These are phyloP conservation scores for Psilocybe tampanensis DNA, from an alignment of 768 basidiomycete genomes.

Conservation along the genomic window DNA sequence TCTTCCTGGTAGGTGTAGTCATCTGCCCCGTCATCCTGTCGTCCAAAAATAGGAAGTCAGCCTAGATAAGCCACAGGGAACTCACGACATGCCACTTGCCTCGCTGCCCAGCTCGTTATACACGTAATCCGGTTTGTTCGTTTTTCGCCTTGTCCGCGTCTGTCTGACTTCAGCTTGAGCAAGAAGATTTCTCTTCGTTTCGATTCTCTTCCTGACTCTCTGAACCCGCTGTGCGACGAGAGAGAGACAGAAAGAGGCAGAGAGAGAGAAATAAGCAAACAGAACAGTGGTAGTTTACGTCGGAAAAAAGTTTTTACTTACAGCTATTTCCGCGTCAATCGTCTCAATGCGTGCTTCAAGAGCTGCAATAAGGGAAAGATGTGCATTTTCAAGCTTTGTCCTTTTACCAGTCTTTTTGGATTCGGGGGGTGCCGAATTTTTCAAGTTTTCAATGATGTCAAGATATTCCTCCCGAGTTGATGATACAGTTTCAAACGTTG, in stretches of 20 bases:
- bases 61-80: slow-evolving; percentile 15
- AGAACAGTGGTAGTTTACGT: slow-evolving; percentile 8
- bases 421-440: slow-evolving; percentile 47
- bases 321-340: slow-evolving; percentile 72
- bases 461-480: slow-evolving; percentile 77
- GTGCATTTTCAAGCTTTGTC: slow-evolving; percentile 59
- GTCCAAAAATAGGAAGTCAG: slow-evolving; percentile 35
- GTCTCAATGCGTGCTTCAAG: slow-evolving; percentile 66
- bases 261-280: slow-evolving; percentile 2
- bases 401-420: slow-evolving; percentile 50
- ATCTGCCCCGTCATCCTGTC: slow-evolving; percentile 57
- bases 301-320: slow-evolving; percentile 43
- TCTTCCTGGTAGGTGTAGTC: slow-evolving; percentile 72
- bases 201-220: slow-evolving; percentile 67
- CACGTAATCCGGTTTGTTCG: slow-evolving; percentile 79
- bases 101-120: slow-evolving; percentile 70
- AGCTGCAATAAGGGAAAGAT: slow-evolving; percentile 59
- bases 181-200: slow-evolving; percentile 62
- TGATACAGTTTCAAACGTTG: slow-evolving; percentile 71
- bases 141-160: slow-evolving; percentile 76
- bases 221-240: slow-evolving; percentile 60
- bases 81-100: slow-evolving; percentile 40
- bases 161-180: slow-evolving; percentile 80
- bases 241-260: slow-evolving; percentile 3
- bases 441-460: slow-evolving; percentile 62